These are phyloP conservation scores for Starmerella asiatica DNA, from an alignment of 805 yeast species.

Conservation along the genomic window DNA sequence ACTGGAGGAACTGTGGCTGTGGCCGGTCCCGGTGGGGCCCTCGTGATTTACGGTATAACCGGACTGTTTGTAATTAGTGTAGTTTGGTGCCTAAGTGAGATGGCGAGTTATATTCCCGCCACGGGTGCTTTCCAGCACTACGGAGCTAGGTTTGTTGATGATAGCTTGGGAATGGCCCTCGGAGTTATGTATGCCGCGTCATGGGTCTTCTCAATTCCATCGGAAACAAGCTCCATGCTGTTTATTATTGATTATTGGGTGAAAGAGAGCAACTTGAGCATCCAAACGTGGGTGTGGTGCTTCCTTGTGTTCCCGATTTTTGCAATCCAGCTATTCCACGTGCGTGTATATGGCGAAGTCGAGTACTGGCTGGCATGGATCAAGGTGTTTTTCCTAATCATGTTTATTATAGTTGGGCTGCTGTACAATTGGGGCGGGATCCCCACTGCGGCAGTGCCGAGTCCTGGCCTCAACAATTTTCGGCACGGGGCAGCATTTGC, in stretches of 20 bases:
- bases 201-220: slow-evolving; percentile 36
- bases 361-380: slow-evolving; percentile 57
- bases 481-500: slow-evolving; percentile 19
- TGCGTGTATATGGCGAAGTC: slow-evolving; percentile 40
- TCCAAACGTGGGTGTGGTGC: slow-evolving; percentile 37
- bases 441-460: slow-evolving; percentile 38
- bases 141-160: slow-evolving; percentile 47
- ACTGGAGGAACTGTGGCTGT: slow-evolving; percentile 18
- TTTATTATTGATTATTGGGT: slow-evolving; percentile 35
- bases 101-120: slow-evolving; percentile 40
- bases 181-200: slow-evolving; percentile 38
- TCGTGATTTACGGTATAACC: slow-evolving; percentile 26
- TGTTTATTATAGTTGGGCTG: slow-evolving; percentile 45
- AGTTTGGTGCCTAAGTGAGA: slow-evolving; percentile 44
- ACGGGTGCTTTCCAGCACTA: slow-evolving; percentile 57
- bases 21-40: slow-evolving; percentile 25
- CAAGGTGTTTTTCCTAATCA: slow-evolving; percentile 51
- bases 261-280: slow-evolving; percentile 25
- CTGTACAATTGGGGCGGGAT: slow-evolving; percentile 42
- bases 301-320: slow-evolving; percentile 38
- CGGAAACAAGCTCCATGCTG: slow-evolving; percentile 34
- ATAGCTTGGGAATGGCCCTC: slow-evolving; percentile 47
- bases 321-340: slow-evolving; percentile 38
- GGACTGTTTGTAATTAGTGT: slow-evolving; percentile 50
- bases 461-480: slow-evolving; percentile 33